Conservation (phyloP, 768 basidiomycete species). For the Naganishia kalamii region DNA sequence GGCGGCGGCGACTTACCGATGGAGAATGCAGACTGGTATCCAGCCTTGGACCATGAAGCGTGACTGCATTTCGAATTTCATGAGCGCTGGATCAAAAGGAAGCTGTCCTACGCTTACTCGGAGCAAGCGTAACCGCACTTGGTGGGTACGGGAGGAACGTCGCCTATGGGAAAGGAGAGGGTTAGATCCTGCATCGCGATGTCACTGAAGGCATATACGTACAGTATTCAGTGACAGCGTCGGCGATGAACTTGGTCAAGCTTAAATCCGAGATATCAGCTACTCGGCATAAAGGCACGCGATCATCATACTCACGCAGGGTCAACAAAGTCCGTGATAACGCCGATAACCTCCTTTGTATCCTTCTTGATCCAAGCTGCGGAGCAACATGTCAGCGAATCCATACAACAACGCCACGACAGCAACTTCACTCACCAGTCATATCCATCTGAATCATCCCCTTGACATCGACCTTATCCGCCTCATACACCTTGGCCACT, state of each 20-base stretch:
- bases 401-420: neutral
- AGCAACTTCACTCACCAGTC: slow-evolving; percentile 6
- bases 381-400: neutral
- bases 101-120: slow-evolving; percentile 48
- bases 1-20: slow-evolving; percentile 55
- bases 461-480: slow-evolving; percentile 59
- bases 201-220: slow-evolving; percentile 21
- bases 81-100: neutral
- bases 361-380: slow-evolving; percentile 75
- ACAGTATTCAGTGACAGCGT: slow-evolving; percentile 66
- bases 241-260: slow-evolving; percentile 72
- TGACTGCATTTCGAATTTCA: neutral
- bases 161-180: slow-evolving; percentile 45
- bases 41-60: slow-evolving; percentile 78
- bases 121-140: slow-evolving; percentile 88
- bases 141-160: slow-evolving; percentile 80
- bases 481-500: slow-evolving; percentile 68
- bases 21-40: slow-evolving; percentile 76
- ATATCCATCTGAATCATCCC: slow-evolving; percentile 71
- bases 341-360: slow-evolving; percentile 60
- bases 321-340: slow-evolving; percentile 80
- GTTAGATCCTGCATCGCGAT: neutral
- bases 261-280: slow-evolving; percentile 45
- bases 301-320: slow-evolving; percentile 48
- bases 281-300: neutral